These are phyloP conservation scores for Ormosia semicastrata DNA, from an alignment of 306 rosid genomes.

Conservation along the genomic window DNA sequence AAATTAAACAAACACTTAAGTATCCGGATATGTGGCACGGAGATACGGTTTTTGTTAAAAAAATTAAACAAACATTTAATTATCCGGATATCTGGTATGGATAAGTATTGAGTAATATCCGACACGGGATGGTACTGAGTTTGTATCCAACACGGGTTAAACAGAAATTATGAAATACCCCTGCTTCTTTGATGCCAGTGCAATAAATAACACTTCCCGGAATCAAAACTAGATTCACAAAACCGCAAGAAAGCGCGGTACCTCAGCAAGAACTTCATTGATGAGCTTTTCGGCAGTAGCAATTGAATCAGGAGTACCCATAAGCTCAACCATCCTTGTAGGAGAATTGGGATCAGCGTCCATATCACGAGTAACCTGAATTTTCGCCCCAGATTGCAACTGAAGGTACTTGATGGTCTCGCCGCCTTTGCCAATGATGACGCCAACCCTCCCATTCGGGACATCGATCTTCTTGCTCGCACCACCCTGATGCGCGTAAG, in stretches of 20 bases:
- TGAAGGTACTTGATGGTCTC: constrained; percentile 97
- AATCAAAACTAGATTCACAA: background rate
- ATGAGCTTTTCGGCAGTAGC: constrained; percentile 84
- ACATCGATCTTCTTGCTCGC: constrained; percentile 79
- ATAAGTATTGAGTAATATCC: no score
- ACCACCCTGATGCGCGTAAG: constrained; percentile 61
- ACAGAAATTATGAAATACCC: no score
- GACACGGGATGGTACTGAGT: no score
- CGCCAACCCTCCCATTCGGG: constrained; percentile 97
- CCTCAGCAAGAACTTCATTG: constrained; percentile 90
- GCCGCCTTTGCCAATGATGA: constrained; percentile 93
- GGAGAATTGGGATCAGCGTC: constrained; percentile 76
- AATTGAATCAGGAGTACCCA: constrained; percentile 86
- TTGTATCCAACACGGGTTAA: no score
- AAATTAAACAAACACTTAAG: no score
- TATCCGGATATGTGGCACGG: no score
- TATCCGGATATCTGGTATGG: no score
- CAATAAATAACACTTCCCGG: background rate
- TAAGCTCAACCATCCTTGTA: constrained; percentile 75
- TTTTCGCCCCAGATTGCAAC: constrained; percentile 91
- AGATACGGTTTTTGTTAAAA: no score
- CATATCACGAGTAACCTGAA: constrained; percentile 91
- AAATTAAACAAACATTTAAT: no score
- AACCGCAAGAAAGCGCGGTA: background rate
- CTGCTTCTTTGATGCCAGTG: no score